Percentiles rank a stretch among this genome's conserved stretches.
Evolutionary conservation across 1,139 yeast genomes (phyloP).

Genomic region (Pichia sp.): DNA sequence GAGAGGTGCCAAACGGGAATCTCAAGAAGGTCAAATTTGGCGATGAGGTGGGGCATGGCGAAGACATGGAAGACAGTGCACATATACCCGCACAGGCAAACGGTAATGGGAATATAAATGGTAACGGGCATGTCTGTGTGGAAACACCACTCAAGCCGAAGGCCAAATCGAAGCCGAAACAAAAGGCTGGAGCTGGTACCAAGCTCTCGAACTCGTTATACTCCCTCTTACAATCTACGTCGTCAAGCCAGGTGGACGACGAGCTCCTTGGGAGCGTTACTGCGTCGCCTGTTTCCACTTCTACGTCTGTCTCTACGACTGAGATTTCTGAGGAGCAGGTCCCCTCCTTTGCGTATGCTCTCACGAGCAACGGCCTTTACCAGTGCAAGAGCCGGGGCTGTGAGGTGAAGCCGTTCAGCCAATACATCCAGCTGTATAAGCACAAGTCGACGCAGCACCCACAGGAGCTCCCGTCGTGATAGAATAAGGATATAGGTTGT

Average conservation of each 20-base stretch:
- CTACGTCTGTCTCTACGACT: too few relatives aligned
- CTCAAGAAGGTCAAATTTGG: neutral
- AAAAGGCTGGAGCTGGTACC: neutral
- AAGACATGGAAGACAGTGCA: neutral
- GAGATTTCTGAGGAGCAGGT: too few relatives aligned
- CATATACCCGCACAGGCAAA: too few relatives aligned
- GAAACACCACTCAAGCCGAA: neutral
- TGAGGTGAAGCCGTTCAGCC: constrained; percentile 3
- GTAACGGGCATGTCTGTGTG: neutral
- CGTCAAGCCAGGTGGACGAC: neutral
- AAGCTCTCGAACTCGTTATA: constrained; percentile 1
- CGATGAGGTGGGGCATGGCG: neutral
- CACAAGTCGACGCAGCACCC: constrained; percentile 13
- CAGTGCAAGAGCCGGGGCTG: constrained; percentile 7
- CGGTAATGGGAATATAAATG: too few relatives aligned
- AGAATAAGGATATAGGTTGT: neutral
- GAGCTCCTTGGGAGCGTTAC: neutral
- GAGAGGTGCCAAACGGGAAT: neutral
- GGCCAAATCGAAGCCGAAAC: neutral
- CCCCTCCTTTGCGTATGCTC: constrained; percentile 7
- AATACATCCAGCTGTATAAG: constrained; percentile 11
- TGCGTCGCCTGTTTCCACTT: too few relatives aligned
- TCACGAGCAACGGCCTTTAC: constrained; percentile 1
- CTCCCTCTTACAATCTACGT: neutral
- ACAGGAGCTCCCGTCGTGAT: constrained; percentile 7